Conservation (phyloP, 345 rosid genomes). For the Firmiana major region DNA sequence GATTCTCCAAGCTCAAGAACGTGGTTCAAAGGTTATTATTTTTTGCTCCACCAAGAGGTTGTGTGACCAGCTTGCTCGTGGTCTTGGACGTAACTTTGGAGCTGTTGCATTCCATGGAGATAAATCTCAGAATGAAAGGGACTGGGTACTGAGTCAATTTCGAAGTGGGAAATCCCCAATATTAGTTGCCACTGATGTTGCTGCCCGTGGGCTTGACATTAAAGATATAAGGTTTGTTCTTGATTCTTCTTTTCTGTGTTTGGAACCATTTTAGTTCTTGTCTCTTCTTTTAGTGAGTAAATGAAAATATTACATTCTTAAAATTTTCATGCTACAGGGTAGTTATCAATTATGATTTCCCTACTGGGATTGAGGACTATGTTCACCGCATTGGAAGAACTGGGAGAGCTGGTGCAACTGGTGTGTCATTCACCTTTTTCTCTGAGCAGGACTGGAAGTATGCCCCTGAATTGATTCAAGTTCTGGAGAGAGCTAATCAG, state of each 20-base stretch:
- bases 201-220: slow-evolving; percentile 95
- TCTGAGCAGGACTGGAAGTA: slow-evolving; percentile 88
- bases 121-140: slow-evolving; percentile 96
- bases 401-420: slow-evolving; percentile 98
- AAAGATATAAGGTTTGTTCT: slow-evolving; percentile 72
- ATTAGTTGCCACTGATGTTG: slow-evolving; percentile 97
- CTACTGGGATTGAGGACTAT: slow-evolving; percentile 92
- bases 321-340: slow-evolving; percentile 45
- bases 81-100: slow-evolving; percentile 77
- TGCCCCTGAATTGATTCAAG: slow-evolving; percentile 80
- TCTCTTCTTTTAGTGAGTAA: not conserved
- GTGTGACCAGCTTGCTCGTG: slow-evolving; percentile 89
- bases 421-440: slow-evolving; percentile 87
- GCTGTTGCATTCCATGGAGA: slow-evolving; percentile 93
- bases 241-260: not conserved
- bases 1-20: slow-evolving; percentile 84
- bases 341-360: slow-evolving; percentile 93
- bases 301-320: slow-evolving; percentile 4
- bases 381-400: slow-evolving; percentile 99
- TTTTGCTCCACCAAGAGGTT: slow-evolving; percentile 90
- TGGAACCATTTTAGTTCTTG: not conserved
- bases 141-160: slow-evolving; percentile 90
- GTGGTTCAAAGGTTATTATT: slow-evolving; percentile 82
- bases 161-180: slow-evolving; percentile 74
- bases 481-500: slow-evolving; percentile 91